Base-by-base conservation (phyloP, 2,329 filamentous ascomycete species). In the Elsinoe perseae region DNA sequence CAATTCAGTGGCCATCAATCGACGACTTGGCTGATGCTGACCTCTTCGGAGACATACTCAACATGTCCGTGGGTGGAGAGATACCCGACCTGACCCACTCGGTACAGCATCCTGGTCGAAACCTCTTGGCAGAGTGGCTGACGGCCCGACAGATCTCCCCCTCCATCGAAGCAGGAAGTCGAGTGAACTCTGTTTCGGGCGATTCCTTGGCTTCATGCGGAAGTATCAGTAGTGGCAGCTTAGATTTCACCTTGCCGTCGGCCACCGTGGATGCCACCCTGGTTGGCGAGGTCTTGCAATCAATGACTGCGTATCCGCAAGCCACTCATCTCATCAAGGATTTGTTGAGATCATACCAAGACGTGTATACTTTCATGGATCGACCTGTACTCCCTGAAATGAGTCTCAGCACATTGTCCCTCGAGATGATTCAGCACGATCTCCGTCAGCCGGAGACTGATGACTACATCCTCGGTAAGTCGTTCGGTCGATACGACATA, bases 381-480 rank as follows among this genome's bases (percentile, higher is more conserved):
- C 20, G 44, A 12, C n/a, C 44, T n/a, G 9, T 50, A 8, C 23
- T 50, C 4, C 44, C 44, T 4, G 44, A 50, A 2, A 34, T 16
- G 12, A 50, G 25, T 18, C 25, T 50, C 8, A 12, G 25, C 12
- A n/a, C 44, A 2, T 34, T 50, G n/a, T 30, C 23, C 25, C 14
- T 50, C 3, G 44, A 50, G 44, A 18, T 16, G 6, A n/a, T 50
- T 10, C 44, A 50, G 12, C 20, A 50, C 18, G 44, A 50, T 16
- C 44, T 50, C 12, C 25, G 16, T 9, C 23, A 28, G 16, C 27
- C 44, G 12, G 44, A 50, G 44, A 50, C 28, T 14, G 27, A 50
- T 30, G 44, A 50, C n/a, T 50, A 50, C 25, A 28, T 50, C 12
- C 44, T 50, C 16, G 44, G 44, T 50, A 50, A 30, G 8, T 20